Conservation (phyloP, 2,329 filamentous ascomycete species). For the Zopfia rhizophila region DNA sequence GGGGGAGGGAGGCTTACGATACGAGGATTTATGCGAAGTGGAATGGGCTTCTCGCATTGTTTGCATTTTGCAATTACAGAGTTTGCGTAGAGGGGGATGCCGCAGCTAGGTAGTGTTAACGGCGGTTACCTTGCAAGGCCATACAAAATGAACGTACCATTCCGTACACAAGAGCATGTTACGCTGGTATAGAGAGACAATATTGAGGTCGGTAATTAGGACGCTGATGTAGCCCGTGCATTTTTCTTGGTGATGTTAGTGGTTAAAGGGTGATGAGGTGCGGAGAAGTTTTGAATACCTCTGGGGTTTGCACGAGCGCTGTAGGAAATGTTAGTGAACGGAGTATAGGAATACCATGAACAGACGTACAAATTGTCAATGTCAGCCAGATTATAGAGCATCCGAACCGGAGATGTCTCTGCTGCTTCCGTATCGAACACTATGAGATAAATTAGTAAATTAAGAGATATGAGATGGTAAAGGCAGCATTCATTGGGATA, state of each 20-base stretch:
- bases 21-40: conserved; percentile 54
- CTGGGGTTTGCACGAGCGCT: conserved; percentile 42
- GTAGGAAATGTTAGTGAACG: conserved; percentile 1
- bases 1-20: conserved; percentile 42
- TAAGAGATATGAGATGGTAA: conserved; percentile 15
- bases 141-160: conserved; percentile 36
- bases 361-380: conserved; percentile 53
- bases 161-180: conserved; percentile 59
- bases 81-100: conserved; percentile 65
- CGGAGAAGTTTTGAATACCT: conserved; percentile 12
- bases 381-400: conserved; percentile 57
- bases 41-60: conserved; percentile 51
- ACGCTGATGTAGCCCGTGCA: conserved; percentile 58
- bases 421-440: conserved; percentile 35
- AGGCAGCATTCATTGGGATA: too few species aligned
- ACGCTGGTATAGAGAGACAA: conserved; percentile 53
- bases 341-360: not conserved
- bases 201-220: conserved; percentile 55
- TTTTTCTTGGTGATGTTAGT: conserved; percentile 31
- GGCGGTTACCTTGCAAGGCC: not conserved
- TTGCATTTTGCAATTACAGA: conserved; percentile 50
- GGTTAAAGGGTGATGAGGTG: not conserved
- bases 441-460: conserved; percentile 3
- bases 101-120: conserved; percentile 56
- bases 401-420: conserved; percentile 38